phyloP scores from a whole-genome alignment of 345 rosid genomes.

The Cardamine occulta region DNA sequence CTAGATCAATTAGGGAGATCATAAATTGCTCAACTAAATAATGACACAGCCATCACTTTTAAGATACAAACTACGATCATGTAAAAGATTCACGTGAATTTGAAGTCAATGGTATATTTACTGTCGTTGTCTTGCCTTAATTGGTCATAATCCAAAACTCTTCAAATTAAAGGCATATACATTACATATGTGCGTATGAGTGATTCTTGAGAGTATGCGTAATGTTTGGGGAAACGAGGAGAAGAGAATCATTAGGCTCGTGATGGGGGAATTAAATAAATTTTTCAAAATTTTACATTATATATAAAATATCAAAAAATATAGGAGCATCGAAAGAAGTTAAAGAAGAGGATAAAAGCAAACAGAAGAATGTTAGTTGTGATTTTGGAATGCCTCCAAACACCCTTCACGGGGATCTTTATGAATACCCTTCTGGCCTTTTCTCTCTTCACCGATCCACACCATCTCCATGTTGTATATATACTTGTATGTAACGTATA shows the following conservation, averaged over 20 bases:
- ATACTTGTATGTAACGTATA: background rate
- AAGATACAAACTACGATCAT: slow-evolving; percentile 2
- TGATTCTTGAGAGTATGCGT: slow-evolving; percentile 11
- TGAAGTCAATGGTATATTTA: background rate
- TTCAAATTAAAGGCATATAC: background rate
- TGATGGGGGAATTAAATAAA: slow-evolving; percentile 6
- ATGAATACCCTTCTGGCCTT: slow-evolving; percentile 20
- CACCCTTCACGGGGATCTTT: slow-evolving; percentile 55
- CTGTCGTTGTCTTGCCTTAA: background rate
- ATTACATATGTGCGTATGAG: slow-evolving; percentile 17
- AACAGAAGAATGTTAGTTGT: slow-evolving; percentile 54
- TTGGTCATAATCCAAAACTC: background rate
- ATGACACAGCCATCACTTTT: background rate
- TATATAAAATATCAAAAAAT: background rate
- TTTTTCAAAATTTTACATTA: background rate
- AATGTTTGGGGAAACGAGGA: background rate
- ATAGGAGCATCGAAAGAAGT: slow-evolving; percentile 47
- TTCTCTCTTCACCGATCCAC: slow-evolving; percentile 24
- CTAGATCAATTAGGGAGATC: background rate
- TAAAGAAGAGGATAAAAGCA: slow-evolving; percentile 47
- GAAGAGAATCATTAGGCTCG: slow-evolving; percentile 32
- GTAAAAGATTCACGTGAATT: slow-evolving; percentile 1
- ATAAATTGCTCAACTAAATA: background rate
- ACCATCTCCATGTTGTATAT: slow-evolving; percentile 2
- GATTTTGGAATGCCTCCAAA: slow-evolving; percentile 60